A percentile compares a stretch with the other conserved stretches of the same genome.
Evolutionary conservation across 2,329 filamentous ascomycete species (phyloP).

Genomic region (Fusarium sp.): DNA sequence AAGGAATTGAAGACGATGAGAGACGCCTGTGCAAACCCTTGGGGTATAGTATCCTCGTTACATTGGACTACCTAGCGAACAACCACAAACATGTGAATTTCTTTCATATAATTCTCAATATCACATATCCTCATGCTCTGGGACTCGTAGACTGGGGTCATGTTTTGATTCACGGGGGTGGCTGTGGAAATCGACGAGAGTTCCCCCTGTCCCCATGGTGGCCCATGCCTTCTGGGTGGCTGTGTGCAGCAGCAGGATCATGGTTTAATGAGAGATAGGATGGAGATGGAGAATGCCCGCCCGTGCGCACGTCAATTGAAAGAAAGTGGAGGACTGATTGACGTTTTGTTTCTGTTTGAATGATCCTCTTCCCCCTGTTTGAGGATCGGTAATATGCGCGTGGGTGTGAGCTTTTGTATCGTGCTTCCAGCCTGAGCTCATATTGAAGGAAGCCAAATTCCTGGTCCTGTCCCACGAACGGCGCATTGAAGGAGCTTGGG

Average conservation of each 20-base stretch:
- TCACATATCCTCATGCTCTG: background rate
- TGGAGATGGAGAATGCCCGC: constrained; percentile 11
- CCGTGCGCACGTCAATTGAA: constrained; percentile 4
- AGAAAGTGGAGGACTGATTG: background rate
- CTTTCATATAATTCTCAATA: background rate
- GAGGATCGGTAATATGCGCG: constrained; percentile 4
- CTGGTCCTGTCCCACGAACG: background rate
- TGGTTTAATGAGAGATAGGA: constrained; percentile 13
- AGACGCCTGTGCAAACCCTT: background rate
- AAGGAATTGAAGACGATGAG: background rate
- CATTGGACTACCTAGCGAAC: background rate
- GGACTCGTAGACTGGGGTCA: constrained; percentile 10
- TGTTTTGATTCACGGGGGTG: constrained; percentile 15
- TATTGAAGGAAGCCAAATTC: background rate
- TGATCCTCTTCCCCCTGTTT: background rate
- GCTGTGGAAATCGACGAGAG: constrained; percentile 11
- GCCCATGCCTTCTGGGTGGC: constrained; percentile 7
- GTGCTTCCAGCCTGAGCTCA: background rate
- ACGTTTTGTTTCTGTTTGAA: constrained; percentile 11
- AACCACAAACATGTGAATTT: constrained; percentile 1
- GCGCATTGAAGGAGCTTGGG: background rate
- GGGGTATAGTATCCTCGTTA: background rate
- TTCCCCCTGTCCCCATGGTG: constrained; percentile 5
- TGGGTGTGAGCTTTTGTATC: background rate
- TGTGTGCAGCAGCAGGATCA: background rate